Conservation (phyloP, 2,329 filamentous ascomycete species). For the Cladophialophora exuberans region DNA sequence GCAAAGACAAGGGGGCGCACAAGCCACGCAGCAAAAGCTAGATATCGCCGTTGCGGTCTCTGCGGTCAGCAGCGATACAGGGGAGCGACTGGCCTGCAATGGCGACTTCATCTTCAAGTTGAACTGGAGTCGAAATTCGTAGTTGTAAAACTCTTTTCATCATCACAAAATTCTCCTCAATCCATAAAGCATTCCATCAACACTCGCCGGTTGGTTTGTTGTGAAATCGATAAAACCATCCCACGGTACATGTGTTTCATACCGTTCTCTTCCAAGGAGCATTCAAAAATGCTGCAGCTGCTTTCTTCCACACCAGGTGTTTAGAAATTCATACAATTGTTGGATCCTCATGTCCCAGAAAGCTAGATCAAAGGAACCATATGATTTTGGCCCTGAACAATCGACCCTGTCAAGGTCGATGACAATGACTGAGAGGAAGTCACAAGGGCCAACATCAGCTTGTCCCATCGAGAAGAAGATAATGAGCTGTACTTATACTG, state of each 20-base stretch:
- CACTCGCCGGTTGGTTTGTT: no score
- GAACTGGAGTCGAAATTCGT: no score
- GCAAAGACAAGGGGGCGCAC: no score
- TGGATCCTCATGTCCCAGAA: background rate
- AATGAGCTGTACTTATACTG: slow-evolving; percentile 3
- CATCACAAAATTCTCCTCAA: no score
- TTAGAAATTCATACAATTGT: background rate
- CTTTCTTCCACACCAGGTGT: background rate
- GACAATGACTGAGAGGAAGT: slow-evolving; percentile 2
- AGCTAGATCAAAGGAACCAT: background rate
- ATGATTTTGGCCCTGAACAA: slow-evolving; percentile 5
- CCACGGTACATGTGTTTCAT: no score
- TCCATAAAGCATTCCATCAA: no score
- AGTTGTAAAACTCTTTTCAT: no score
- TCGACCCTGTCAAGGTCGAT: slow-evolving; percentile 1
- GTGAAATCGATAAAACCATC: no score
- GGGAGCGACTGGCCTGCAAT: background rate
- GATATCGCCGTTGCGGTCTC: background rate
- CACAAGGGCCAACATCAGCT: background rate
- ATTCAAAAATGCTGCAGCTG: background rate
- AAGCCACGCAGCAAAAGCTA: no score
- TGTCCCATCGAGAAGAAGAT: background rate
- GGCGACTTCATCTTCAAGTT: background rate
- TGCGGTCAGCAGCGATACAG: slow-evolving; percentile 6
- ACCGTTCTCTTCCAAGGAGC: background rate